A percentile compares a stretch with the other conserved stretches of the same genome.
These are phyloP conservation scores for Ascochyta fabae DNA, from an alignment of 2,329 filamentous ascomycete genomes.

Conservation along the genomic window DNA sequence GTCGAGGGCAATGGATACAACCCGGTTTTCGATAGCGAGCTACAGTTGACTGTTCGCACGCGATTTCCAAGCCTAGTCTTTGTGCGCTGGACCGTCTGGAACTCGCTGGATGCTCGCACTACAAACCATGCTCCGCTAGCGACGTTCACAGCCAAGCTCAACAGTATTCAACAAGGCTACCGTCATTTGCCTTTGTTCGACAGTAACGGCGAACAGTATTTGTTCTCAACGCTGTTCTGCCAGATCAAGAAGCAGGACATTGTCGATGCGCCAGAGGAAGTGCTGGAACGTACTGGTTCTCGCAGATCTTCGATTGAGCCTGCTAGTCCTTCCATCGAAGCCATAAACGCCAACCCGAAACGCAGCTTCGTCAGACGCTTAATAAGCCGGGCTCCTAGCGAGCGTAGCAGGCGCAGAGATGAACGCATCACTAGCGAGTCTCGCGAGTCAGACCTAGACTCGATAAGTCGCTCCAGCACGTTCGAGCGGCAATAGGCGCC, in stretches of 20 bases:
- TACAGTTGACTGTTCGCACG: constrained; percentile 85
- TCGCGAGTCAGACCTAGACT: constrained; percentile 40
- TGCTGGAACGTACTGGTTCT: constrained; percentile 27
- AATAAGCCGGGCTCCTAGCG: constrained; percentile 53
- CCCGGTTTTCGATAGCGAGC: constrained; percentile 80
- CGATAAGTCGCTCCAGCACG: constrained; percentile 47
- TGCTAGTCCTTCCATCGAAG: constrained; percentile 39
- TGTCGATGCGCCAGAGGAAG: constrained; percentile 48
- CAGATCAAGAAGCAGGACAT: constrained; percentile 72
- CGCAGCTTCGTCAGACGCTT: constrained; percentile 51
- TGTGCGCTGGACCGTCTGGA: constrained; percentile 89
- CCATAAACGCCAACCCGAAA: constrained; percentile 39
- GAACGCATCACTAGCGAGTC: constrained; percentile 41
- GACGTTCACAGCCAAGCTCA: constrained; percentile 91
- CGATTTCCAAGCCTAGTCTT: constrained; percentile 94
- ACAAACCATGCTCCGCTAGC: constrained; percentile 73
- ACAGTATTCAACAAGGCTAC: constrained; percentile 87
- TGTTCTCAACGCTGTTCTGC: constrained; percentile 95
- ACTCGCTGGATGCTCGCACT: constrained; percentile 77
- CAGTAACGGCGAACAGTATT: constrained; percentile 85
- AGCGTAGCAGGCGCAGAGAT: constrained; percentile 48
- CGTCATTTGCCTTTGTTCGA: constrained; percentile 91
- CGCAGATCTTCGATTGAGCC: constrained; percentile 37
- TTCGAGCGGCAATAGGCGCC: constrained; percentile 38
- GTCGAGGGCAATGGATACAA: constrained; percentile 92